phyloP scores from a whole-genome alignment of 2,329 filamentous ascomycete species.

The Fusarium mexicanum region DNA sequence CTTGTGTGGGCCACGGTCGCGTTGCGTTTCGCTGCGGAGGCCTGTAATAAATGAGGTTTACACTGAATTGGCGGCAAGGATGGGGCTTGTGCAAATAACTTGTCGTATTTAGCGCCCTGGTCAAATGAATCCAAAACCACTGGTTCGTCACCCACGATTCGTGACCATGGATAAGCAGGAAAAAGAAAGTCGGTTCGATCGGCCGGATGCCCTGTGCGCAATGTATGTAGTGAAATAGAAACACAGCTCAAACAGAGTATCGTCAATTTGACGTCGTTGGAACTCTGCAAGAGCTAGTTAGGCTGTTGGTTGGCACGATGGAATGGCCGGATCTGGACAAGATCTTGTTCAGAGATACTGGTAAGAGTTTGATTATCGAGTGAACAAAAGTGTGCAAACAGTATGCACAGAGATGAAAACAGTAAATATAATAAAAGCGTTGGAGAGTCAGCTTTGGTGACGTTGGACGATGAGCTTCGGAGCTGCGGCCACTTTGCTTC shows the following conservation, averaged over 20 bases:
- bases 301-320: constrained; percentile 14
- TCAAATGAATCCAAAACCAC: constrained; percentile 5
- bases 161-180: background rate
- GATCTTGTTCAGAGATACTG: constrained; percentile 5
- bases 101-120: constrained; percentile 28
- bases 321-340: constrained; percentile 25
- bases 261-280: constrained; percentile 13
- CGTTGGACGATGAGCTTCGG: constrained; percentile 12
- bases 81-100: constrained; percentile 10
- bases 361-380: constrained; percentile 1
- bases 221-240: background rate
- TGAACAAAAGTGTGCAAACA: constrained; percentile 5
- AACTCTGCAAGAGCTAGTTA: constrained; percentile 6
- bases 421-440: background rate
- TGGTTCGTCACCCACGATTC: constrained; percentile 15
- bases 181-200: background rate
- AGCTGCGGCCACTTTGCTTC: constrained; percentile 12
- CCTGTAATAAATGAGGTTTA: constrained; percentile 27
- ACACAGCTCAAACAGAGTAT: background rate
- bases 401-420: background rate
- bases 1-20: constrained; percentile 39
- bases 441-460: background rate
- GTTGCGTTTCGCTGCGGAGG: constrained; percentile 31
- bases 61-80: constrained; percentile 2
- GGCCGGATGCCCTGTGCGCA: constrained; percentile 15